Percentiles rank a stretch among this genome's conserved stretches.
These are phyloP conservation scores for Tuber brumale DNA, from an alignment of 495 filamentous ascomycete species.

Conservation along the genomic window DNA sequence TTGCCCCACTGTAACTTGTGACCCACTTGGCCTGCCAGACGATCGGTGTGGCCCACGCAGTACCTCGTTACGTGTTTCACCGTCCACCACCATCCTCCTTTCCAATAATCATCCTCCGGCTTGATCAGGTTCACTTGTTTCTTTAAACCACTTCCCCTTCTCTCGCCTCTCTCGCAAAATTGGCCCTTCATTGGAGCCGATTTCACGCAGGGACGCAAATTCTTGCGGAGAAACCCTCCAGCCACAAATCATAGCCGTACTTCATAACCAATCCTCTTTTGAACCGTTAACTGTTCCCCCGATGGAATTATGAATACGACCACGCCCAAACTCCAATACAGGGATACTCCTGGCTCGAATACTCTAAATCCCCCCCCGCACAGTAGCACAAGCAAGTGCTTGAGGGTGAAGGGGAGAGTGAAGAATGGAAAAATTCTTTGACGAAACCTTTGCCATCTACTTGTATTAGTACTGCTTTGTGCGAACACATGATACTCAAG, in stretches of 20 bases:
- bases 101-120: background rate
- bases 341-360: background rate
- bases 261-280: background rate
- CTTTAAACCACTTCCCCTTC: background rate
- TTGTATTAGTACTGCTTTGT: background rate
- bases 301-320: background rate
- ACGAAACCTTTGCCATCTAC: background rate
- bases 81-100: slow-evolving; percentile 1
- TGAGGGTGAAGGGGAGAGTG: background rate
- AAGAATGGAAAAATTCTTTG: background rate
- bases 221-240: background rate
- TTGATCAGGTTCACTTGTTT: background rate
- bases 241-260: background rate
- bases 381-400: background rate
- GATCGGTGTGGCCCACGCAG: background rate
- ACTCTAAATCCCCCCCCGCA: background rate
- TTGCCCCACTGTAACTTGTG: background rate
- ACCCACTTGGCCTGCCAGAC: background rate
- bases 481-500: background rate
- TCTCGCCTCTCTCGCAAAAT: background rate
- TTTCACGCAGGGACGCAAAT: background rate
- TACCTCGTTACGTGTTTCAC: slow-evolving; percentile 1
- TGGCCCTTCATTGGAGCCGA: background rate
- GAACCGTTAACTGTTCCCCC: background rate
- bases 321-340: background rate